phyloP scores from a whole-genome alignment of 108 stramenopile genomes.

The Seminavis robusta region DNA sequence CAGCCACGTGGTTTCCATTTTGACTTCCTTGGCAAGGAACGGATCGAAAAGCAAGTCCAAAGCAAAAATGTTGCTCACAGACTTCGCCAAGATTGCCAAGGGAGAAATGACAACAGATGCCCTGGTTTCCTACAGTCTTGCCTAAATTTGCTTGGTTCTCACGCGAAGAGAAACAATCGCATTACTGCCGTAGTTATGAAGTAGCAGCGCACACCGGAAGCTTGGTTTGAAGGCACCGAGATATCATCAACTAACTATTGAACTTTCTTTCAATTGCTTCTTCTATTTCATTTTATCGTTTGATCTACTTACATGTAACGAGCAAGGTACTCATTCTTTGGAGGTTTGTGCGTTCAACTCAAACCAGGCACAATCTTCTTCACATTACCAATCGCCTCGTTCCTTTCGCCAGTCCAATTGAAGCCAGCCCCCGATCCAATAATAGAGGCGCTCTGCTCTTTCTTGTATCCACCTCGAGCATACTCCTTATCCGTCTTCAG shows the following conservation, averaged over 20 bases:
- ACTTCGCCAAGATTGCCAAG: conserved; percentile 47
- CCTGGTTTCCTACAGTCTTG: conserved; percentile 29
- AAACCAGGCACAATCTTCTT: neutral
- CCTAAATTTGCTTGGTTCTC: too few relatives aligned
- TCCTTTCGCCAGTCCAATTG: conserved; percentile 66
- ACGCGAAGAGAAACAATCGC: too few relatives aligned
- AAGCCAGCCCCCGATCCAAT: conserved; percentile 74
- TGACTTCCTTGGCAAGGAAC: conserved; percentile 34
- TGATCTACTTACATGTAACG: too few relatives aligned
- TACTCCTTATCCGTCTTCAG: conserved; percentile 63
- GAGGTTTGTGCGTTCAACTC: neutral
- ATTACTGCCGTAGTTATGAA: too few relatives aligned
- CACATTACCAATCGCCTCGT: too few relatives aligned
- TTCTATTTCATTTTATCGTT: too few relatives aligned
- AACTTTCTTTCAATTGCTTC: too few relatives aligned
- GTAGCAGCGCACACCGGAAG: too few relatives aligned
- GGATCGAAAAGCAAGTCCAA: conserved; percentile 40
- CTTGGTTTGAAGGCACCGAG: too few relatives aligned
- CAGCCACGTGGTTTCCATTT: conserved; percentile 24
- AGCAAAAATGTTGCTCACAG: conserved; percentile 48
- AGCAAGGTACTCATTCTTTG: too few relatives aligned
- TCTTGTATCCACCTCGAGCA: conserved; percentile 76
- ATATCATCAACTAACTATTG: too few relatives aligned
- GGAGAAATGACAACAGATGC: conserved; percentile 43
- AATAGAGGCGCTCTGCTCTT: conserved; percentile 67